phyloP scores from a whole-genome alignment of 345 rosid genomes.

The Citrus maxima region DNA sequence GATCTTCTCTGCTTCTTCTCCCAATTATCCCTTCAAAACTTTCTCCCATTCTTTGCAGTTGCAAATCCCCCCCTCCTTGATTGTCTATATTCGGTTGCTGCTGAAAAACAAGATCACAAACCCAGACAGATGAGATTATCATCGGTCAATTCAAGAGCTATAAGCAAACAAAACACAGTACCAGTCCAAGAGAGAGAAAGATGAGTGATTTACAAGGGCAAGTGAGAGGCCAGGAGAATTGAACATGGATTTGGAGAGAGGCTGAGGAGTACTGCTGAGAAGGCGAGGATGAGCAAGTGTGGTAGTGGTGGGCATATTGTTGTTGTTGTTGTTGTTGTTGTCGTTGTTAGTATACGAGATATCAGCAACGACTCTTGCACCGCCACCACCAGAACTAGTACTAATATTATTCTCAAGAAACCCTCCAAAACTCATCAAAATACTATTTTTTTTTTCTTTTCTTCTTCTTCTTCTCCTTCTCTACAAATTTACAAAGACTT shows the following conservation, averaged over 20 bases:
- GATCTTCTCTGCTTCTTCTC: conserved; percentile 48
- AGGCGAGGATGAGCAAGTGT: conserved; percentile 53
- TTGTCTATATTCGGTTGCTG: conserved; percentile 52
- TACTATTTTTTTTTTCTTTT: not conserved
- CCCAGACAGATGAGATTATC: not conserved
- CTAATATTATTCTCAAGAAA: conserved; percentile 45
- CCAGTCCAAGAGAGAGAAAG: too few species aligned
- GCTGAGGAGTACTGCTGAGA: conserved; percentile 25
- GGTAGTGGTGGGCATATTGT: conserved; percentile 52
- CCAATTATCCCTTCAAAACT: conserved; percentile 29
- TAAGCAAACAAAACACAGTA: too few species aligned
- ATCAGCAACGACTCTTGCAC: conserved; percentile 44
- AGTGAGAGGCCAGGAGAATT: conserved; percentile 81
- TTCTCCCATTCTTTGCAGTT: conserved; percentile 27
- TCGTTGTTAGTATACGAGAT: conserved; percentile 34
- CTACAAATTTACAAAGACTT: conserved; percentile 8
- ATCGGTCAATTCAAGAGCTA: too few species aligned
- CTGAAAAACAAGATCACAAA: conserved; percentile 12
- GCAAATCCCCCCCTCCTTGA: conserved; percentile 28
- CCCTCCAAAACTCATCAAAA: conserved; percentile 79
- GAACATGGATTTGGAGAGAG: conserved; percentile 59
- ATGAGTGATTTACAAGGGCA: conserved; percentile 45
- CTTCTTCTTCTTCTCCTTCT: not conserved
- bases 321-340: too few species aligned
- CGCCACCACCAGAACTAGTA: conserved; percentile 34